Evolutionary conservation across 192 early-diverging fungal genomes (phyloP).

Genomic region (Coemansia sp.): DNA sequence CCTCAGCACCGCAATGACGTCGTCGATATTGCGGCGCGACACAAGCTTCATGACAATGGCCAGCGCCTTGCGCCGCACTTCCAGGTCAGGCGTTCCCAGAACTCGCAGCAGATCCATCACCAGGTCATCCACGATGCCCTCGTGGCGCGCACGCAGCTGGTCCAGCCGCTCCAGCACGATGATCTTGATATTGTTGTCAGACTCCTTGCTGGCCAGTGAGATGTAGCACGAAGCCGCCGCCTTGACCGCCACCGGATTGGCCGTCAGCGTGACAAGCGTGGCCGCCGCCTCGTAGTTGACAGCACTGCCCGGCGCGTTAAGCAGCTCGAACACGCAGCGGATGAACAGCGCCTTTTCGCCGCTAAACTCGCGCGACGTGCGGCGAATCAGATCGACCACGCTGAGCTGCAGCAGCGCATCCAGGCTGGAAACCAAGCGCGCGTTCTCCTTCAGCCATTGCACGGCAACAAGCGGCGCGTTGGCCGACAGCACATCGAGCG

Average conservation of each 20-base stretch:
- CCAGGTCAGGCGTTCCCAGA: constrained; percentile 87
- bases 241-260: constrained; percentile 87
- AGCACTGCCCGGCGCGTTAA: constrained; percentile 77
- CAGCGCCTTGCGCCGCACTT: constrained; percentile 87
- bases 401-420: constrained; percentile 94
- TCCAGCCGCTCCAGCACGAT: constrained; percentile 91
- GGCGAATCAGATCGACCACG: constrained; percentile 92
- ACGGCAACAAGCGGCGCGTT: constrained; percentile 76
- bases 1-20: constrained; percentile 90
- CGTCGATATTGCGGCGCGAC: constrained; percentile 86
- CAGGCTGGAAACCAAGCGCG: constrained; percentile 70
- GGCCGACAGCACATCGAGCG: constrained; percentile 88
- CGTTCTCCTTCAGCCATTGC: constrained; percentile 77
- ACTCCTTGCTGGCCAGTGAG: constrained; percentile 84
- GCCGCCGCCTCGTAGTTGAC: constrained; percentile 98
- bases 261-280: constrained; percentile 84
- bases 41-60: constrained; percentile 90
- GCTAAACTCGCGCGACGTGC: constrained; percentile 76
- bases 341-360: constrained; percentile 94
- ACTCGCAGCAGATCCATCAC: constrained; percentile 98
- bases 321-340: constrained; percentile 82
- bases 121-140: constrained; percentile 83
- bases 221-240: constrained; percentile 91
- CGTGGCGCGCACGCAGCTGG: constrained; percentile 84
- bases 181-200: constrained; percentile 98